phyloP scores from a whole-genome alignment of 2,329 filamentous ascomycete genomes.

The Aspergillus sergii region DNA sequence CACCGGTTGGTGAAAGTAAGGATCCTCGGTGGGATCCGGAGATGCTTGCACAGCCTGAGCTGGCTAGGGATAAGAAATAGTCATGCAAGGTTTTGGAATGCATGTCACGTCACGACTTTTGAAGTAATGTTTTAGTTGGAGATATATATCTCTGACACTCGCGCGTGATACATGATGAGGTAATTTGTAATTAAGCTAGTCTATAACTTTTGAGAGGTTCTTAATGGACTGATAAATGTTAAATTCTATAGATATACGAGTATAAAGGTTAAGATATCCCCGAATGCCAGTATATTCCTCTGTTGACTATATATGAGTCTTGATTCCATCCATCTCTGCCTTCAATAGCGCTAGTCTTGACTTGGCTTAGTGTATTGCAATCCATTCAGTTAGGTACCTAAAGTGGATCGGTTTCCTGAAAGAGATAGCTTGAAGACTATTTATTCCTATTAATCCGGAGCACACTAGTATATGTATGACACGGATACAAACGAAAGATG shows the following conservation, averaged over 20 bases:
- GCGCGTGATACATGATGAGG: background rate
- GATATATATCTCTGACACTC: background rate
- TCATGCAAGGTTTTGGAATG: background rate
- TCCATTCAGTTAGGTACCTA: too few relatives aligned
- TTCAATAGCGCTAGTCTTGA: too few relatives aligned
- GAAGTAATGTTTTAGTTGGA: background rate
- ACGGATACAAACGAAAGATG: too few relatives aligned
- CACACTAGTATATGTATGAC: too few relatives aligned
- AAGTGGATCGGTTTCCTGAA: too few relatives aligned
- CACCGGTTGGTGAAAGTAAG: slow-evolving; percentile 20
- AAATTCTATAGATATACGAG: background rate
- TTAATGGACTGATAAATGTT: background rate
- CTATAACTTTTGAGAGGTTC: background rate
- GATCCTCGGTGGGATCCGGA: slow-evolving; percentile 25
- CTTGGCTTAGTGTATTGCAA: too few relatives aligned
- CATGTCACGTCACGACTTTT: background rate
- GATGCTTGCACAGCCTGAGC: slow-evolving; percentile 22
- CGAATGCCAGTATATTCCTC: too few relatives aligned
- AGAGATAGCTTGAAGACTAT: too few relatives aligned
- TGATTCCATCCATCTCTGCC: too few relatives aligned
- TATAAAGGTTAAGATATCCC: background rate
- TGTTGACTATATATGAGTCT: too few relatives aligned
- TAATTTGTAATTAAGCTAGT: background rate
- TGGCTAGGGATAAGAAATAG: slow-evolving; percentile 13
- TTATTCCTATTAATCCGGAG: too few relatives aligned